phyloP scores from a whole-genome alignment of 176 grass and related monocot species.

The Dactylis glomerata region DNA sequence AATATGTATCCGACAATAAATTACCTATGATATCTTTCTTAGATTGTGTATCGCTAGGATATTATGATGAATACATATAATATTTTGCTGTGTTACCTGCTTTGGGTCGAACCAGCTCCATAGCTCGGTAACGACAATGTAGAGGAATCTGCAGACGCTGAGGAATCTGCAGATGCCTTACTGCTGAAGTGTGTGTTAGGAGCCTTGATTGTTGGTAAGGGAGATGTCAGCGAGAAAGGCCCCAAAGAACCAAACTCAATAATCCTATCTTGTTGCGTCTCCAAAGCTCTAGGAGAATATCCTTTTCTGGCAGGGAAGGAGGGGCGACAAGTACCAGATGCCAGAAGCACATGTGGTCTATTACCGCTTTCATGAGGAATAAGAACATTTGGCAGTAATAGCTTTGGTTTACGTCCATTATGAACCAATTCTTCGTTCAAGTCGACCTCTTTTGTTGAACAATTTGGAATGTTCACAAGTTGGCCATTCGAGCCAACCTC shows the following conservation, averaged over 20 bases:
- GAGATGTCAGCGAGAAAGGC: constrained; percentile 40
- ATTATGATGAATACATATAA: constrained; percentile 1
- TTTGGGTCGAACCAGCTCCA: not conserved
- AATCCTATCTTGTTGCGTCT: not conserved
- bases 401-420: not conserved
- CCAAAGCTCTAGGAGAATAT: constrained; percentile 1
- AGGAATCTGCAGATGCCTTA: not conserved
- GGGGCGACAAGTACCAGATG: not conserved
- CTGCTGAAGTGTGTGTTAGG: not conserved
- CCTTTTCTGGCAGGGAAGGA: not conserved
- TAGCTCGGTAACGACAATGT: constrained; percentile 6
- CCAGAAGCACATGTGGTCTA: not conserved
- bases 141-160: too few species aligned
- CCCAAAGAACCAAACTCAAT: constrained; percentile 63
- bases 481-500: not conserved
- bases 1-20: not conserved
- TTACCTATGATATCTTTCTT: not conserved
- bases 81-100: constrained; percentile 35
- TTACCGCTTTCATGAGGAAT: not conserved
- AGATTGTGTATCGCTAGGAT: not conserved
- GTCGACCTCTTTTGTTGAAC: not conserved
- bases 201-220: constrained; percentile 18
- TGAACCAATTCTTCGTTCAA: not conserved
- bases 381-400: not conserved
- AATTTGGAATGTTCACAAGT: not conserved